These are phyloP conservation scores for Sugiyamaella neomexicana DNA, from an alignment of 1,139 yeast genomes.

Conservation along the genomic window DNA sequence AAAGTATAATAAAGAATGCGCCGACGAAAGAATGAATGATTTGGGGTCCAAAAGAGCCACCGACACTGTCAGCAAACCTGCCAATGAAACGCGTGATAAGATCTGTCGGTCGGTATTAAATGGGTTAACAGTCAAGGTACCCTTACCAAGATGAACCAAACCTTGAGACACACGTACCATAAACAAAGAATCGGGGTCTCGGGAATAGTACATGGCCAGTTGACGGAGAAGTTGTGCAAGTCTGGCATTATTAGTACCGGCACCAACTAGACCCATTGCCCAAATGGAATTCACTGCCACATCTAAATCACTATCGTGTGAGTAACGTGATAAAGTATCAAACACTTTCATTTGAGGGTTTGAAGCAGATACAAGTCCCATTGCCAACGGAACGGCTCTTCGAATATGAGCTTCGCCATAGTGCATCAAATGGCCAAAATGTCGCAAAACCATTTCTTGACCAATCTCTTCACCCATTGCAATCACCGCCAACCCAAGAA, in stretches of 20 bases:
- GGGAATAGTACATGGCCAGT: constrained; percentile 87
- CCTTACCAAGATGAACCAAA: constrained; percentile 90
- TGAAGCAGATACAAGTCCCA: constrained; percentile 91
- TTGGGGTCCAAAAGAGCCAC: constrained; percentile 86
- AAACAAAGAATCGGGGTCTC: constrained; percentile 87
- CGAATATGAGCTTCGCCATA: constrained; percentile 91
- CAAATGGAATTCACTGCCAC: constrained; percentile 95
- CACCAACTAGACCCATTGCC: constrained; percentile 97
- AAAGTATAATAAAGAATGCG: constrained; percentile 81
- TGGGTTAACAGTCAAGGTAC: constrained; percentile 86
- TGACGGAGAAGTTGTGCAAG: constrained; percentile 93
- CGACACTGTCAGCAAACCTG: constrained; percentile 81
- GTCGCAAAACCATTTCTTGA: constrained; percentile 95
- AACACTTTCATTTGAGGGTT: constrained; percentile 97
- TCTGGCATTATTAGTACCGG: constrained; percentile 98
- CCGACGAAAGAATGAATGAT: constrained; percentile 59
- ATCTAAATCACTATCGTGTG: constrained; percentile 93
- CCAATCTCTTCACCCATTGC: constrained; percentile 99
- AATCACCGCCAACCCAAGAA: constrained; percentile 88
- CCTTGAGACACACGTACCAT: constrained; percentile 96
- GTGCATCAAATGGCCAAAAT: constrained; percentile 96
- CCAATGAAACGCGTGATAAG: constrained; percentile 84
- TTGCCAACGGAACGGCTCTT: constrained; percentile 95
- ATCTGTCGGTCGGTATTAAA: constrained; percentile 88
- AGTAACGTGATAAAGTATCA: constrained; percentile 91